Evolutionary conservation across 2,329 filamentous ascomycete species (phyloP).

Genomic region (Alternaria atra): DNA sequence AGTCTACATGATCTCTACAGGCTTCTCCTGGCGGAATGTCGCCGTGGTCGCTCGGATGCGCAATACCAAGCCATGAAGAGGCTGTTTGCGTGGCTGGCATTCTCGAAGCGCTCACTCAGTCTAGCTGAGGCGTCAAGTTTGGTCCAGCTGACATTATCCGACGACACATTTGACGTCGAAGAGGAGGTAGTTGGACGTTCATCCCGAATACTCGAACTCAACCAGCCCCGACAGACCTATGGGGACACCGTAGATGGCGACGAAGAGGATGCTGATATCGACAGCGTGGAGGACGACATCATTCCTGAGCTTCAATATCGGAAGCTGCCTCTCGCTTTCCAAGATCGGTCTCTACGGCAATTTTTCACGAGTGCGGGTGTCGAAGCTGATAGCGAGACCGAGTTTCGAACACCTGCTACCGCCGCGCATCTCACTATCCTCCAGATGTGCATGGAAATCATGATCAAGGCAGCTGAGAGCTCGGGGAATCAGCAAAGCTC

Average conservation of each 20-base stretch:
- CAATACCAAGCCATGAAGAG: constrained; percentile 28
- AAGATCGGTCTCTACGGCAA: constrained; percentile 33
- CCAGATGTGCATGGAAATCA: constrained; percentile 17
- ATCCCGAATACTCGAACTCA: constrained; percentile 30
- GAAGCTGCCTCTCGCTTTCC: constrained; percentile 24
- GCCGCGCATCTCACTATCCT: constrained; percentile 32
- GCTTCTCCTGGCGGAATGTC: constrained; percentile 27
- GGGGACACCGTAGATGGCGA: constrained; percentile 23
- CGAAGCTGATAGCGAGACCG: constrained; percentile 18
- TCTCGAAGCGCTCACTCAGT: constrained; percentile 29
- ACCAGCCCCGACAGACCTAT: constrained; percentile 5
- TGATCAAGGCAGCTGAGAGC: constrained; percentile 2
- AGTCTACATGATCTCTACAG: constrained; percentile 25
- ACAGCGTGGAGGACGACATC: constrained; percentile 8
- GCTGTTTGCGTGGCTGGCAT: constrained; percentile 36
- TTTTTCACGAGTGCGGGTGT: constrained; percentile 28
- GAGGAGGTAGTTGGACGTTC: constrained; percentile 30
- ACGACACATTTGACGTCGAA: constrained; percentile 21
- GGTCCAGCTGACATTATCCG: constrained; percentile 18
- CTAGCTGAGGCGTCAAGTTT: constrained; percentile 26
- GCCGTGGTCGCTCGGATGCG: constrained; percentile 21
- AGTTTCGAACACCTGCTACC: constrained; percentile 12
- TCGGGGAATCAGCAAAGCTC: neutral
- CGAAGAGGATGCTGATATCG: constrained; percentile 13
- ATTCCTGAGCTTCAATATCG: constrained; percentile 12